Evolutionary conservation across 805 yeast species (phyloP).

Genomic region (Yarrowia sp.): DNA sequence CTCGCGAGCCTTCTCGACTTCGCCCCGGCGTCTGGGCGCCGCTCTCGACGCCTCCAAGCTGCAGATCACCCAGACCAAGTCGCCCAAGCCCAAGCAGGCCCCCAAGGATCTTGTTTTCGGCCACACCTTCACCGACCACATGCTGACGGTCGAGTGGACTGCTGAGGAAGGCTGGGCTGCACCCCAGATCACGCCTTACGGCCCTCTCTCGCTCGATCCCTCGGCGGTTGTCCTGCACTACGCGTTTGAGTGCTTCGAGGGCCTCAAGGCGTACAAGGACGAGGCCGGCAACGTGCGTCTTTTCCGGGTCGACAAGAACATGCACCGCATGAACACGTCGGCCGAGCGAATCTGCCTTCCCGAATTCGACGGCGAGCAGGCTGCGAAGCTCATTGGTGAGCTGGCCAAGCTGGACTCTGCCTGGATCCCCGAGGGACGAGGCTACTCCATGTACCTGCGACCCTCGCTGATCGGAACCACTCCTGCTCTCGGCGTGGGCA

Average conservation of each 20-base stretch:
- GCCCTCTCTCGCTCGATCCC: constrained; percentile 74
- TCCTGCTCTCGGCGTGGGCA: constrained; percentile 79
- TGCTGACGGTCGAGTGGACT: constrained; percentile 84
- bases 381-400: constrained; percentile 71
- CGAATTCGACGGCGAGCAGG: constrained; percentile 73
- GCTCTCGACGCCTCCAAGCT: constrained; percentile 57
- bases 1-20: constrained; percentile 9
- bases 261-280: constrained; percentile 84
- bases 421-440: constrained; percentile 80
- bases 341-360: constrained; percentile 90
- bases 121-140: constrained; percentile 78
- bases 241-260: constrained; percentile 93
- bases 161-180: constrained; percentile 74
- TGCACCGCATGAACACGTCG: constrained; percentile 85
- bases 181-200: constrained; percentile 89
- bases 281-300: constrained; percentile 61
- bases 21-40: constrained; percentile 34
- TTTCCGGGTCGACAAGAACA: constrained; percentile 89
- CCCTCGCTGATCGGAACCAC: constrained; percentile 96
- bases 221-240: constrained; percentile 90
- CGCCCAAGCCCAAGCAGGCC: constrained; percentile 56
- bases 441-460: constrained; percentile 88
- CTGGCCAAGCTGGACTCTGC: constrained; percentile 70
- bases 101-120: constrained; percentile 69
- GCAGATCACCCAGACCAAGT: constrained; percentile 45